A percentile compares a stretch with the other conserved stretches of the same genome.
These are phyloP conservation scores for Citrus hindsii DNA, from an alignment of 345 rosid genomes.

Conservation along the genomic window DNA sequence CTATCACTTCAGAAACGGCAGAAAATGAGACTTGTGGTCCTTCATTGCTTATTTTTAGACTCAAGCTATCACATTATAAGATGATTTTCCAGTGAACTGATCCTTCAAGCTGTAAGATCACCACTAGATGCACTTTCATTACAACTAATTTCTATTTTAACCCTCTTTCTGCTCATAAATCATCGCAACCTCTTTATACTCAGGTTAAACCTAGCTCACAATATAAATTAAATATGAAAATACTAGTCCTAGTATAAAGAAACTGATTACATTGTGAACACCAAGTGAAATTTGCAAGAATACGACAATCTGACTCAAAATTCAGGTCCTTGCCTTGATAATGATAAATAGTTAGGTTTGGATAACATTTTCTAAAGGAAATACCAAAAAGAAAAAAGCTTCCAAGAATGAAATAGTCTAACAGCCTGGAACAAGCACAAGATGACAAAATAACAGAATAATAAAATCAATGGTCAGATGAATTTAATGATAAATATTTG, in stretches of 20 bases:
- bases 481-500: neutral
- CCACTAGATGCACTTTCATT: neutral
- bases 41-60: neutral
- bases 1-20: neutral
- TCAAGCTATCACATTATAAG: neutral
- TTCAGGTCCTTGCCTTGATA: neutral
- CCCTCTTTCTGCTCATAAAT: neutral
- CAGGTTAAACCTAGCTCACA: neutral
- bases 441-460: neutral
- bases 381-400: neutral
- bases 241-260: neutral
- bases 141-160: neutral
- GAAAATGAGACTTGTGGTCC: neutral
- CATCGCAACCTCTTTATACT: neutral
- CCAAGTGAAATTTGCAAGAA: neutral
- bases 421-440: neutral
- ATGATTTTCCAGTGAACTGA: neutral
- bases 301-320: neutral
- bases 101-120: neutral
- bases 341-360: neutral
- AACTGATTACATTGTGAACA: neutral
- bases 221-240: neutral
- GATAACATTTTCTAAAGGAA: neutral
- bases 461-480: constrained; percentile 6
- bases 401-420: neutral